A percentile compares a stretch with the other conserved stretches of the same genome.
Conservation (phyloP, 2,329 filamentous ascomycete species). For the Hymenoscyphus occultus region DNA sequence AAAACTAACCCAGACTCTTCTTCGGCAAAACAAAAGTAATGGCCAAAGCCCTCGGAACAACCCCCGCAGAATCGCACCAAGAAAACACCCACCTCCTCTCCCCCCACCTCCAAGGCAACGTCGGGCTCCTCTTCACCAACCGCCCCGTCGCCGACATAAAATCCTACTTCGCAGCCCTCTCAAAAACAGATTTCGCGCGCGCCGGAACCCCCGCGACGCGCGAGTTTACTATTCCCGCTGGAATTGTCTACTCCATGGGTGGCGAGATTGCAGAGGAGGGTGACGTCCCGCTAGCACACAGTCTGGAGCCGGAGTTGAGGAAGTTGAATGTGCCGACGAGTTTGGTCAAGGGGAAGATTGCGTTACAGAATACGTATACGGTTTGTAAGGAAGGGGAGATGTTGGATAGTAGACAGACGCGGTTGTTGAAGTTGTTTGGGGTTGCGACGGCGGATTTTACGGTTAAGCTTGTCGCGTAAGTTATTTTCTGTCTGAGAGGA, state of each 20-base stretch:
- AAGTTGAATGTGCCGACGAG: constrained; percentile 86
- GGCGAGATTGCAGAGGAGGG: constrained; percentile 77
- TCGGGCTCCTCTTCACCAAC: constrained; percentile 89
- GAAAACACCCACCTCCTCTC: constrained; percentile 71
- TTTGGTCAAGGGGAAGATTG: constrained; percentile 83
- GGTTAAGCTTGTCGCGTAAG: constrained; percentile 72
- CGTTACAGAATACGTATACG: constrained; percentile 52
- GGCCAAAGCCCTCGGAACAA: constrained; percentile 85
- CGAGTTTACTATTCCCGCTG: constrained; percentile 76
- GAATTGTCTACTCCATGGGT: constrained; percentile 75
- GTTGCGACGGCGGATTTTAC: constrained; percentile 88
- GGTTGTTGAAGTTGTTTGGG: constrained; percentile 89
- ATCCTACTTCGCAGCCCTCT: constrained; percentile 68
- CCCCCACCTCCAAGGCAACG: constrained; percentile 71
- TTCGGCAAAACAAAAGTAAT: constrained; percentile 99
- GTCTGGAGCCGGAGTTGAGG: constrained; percentile 84
- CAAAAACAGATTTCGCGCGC: constrained; percentile 84
- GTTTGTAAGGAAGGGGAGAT: constrained; percentile 82
- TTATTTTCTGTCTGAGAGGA: neutral
- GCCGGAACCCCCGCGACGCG: constrained; percentile 74
- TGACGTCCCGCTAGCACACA: constrained; percentile 84
- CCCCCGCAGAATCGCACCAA: constrained; percentile 74
- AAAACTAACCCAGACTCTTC: constrained; percentile 65
- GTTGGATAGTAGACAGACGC: constrained; percentile 87
- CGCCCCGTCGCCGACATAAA: constrained; percentile 65